A percentile compares a stretch with the other conserved stretches of the same genome.
Evolutionary conservation across 106 monocot genomes (phyloP).

Genomic region (Agapanthus africanus): DNA sequence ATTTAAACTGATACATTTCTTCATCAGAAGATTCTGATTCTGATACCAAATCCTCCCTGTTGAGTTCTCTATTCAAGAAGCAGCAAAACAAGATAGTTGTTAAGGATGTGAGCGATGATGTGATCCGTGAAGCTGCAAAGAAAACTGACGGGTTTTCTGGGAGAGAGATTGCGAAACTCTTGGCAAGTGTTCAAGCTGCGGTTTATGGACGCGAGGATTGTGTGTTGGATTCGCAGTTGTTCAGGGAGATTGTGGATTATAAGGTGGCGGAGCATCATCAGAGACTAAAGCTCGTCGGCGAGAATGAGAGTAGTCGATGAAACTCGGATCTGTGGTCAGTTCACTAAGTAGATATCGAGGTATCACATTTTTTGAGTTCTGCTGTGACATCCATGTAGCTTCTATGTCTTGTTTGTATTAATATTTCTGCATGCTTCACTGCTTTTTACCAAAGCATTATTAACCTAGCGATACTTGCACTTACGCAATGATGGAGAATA

Average conservation of each 20-base stretch:
- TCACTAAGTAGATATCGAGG: no score
- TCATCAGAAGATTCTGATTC: slow-evolving; percentile 1
- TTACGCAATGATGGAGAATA: no score
- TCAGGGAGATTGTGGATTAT: slow-evolving; percentile 65
- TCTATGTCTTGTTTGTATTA: no score
- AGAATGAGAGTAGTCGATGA: not conserved
- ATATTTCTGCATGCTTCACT: no score
- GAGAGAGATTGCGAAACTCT: slow-evolving; percentile 18
- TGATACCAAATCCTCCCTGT: slow-evolving; percentile 9
- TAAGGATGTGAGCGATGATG: slow-evolving; percentile 55
- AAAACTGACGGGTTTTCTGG: no score
- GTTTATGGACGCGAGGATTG: slow-evolving; percentile 76
- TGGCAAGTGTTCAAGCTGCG: slow-evolving; percentile 78
- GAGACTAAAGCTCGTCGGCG: slow-evolving; percentile 51
- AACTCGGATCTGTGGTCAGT: no score
- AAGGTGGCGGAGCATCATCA: slow-evolving; percentile 83
- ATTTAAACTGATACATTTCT: slow-evolving; percentile 61
- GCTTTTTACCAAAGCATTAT: no score
- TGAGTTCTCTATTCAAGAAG: slow-evolving; percentile 34
- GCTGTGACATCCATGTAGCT: no score
- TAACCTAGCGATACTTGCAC: no score
- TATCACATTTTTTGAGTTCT: no score
- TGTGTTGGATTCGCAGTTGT: slow-evolving; percentile 46
- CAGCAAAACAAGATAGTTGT: slow-evolving; percentile 44
- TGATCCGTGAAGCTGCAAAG: slow-evolving; percentile 36